Evolutionary conservation across 2,329 filamentous ascomycete genomes (phyloP), one percentile per base, ranked within the genome.

Genomic region (Trichoderma sp.): DNA sequence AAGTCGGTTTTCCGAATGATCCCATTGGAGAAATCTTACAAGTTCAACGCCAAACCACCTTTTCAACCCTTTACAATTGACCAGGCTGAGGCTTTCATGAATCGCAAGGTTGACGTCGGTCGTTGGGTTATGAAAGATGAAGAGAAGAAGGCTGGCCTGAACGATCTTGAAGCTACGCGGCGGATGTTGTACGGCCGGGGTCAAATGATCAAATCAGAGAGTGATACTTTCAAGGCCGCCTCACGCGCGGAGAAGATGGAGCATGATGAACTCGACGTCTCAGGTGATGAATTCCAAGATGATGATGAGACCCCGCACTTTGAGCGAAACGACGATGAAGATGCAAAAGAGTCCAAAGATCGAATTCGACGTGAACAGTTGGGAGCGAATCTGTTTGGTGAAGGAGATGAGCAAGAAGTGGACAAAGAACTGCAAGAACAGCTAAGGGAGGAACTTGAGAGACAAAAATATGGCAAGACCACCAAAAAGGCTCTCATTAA

Each of bases 21-120:
- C 3, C 97, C 97, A 0, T 83, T 98, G 20, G 95, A 99, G 81
- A 97, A 98, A 78, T 98, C 93, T 91, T 99, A 99, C 83, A 92
- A 90, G 70, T 97, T 97, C 79, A 91, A 88, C 4, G 87, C 91
- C 57, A 95, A 95, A 79, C 92, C 93, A 70, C 88, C 91, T 12
- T 95, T 96, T 78, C 91, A 92, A 78, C 87, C 90, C 0, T 88
- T 95, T 80, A 91, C 90, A 0, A 90, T 95, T 12, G 95, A 97
- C 73, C 91, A 97, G 79, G 93, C 93, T 0, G 95, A 98, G 79
- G 91, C 91, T 70, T 86, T 91, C 71, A 94, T 97, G 91, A 90
- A 88, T 72, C 92, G 93, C 80, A 94, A 94, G 80, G 87, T 90
- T 62, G 91, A 91, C 72, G 88, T 92, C 61, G 91, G 92, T 23